These are phyloP conservation scores for Psophocarpus tetragonolobus DNA, from an alignment of 306 rosid genomes.

Conservation along the genomic window DNA sequence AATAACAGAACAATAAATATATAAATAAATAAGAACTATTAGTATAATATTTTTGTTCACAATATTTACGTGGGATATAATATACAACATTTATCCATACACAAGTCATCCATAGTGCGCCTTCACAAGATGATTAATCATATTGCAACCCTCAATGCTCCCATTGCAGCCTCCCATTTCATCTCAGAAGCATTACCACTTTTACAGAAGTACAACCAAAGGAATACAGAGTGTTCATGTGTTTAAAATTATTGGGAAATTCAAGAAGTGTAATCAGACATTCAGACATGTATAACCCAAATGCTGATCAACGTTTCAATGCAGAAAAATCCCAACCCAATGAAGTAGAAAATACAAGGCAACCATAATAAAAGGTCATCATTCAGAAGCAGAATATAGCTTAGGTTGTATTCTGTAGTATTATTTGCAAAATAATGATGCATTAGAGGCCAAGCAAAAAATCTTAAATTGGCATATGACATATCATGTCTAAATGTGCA, in stretches of 20 bases:
- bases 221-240: background rate
- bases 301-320: conserved; percentile 68
- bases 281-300: conserved; percentile 97
- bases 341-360: conserved; percentile 70
- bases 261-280: no score
- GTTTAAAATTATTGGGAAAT: background rate
- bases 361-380: background rate
- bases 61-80: conserved; percentile 41
- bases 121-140: conserved; percentile 34
- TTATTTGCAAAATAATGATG: background rate
- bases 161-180: conserved; percentile 77
- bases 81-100: conserved; percentile 52
- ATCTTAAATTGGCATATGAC: background rate
- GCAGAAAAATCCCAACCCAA: conserved; percentile 84
- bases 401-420: background rate
- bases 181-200: no score
- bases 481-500: background rate
- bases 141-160: conserved; percentile 70
- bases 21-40: background rate
- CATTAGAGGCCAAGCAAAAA: background rate
- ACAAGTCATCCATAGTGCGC: conserved; percentile 20
- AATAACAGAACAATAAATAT: no score
- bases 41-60: conserved; percentile 5
- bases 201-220: conserved; percentile 48
- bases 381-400: background rate